A percentile compares a stretch with the other conserved stretches of the same genome.
Evolutionary conservation across 345 rosid species (phyloP).

Genomic region (Eucalyptus pumila): DNA sequence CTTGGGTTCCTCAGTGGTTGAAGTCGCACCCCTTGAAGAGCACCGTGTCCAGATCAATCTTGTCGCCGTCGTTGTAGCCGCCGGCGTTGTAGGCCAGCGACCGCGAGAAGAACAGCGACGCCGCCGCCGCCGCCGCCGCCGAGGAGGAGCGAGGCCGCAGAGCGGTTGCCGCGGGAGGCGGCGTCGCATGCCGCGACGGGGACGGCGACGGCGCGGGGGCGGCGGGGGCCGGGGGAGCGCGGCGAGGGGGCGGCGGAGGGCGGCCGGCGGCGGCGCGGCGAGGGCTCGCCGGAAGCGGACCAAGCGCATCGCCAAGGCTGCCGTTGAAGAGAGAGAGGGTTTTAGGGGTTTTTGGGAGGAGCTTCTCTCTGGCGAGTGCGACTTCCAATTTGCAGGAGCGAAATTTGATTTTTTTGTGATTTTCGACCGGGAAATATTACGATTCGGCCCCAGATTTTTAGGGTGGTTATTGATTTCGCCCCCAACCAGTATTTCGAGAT

Average conservation of each 20-base stretch:
- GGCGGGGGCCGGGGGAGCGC: not conserved
- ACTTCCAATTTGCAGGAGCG: not conserved
- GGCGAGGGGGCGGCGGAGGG: slow-evolving; percentile 12
- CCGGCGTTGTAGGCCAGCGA: slow-evolving; percentile 6
- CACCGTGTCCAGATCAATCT: slow-evolving; percentile 57
- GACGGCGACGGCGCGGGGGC: not conserved
- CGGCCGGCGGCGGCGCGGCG: not conserved
- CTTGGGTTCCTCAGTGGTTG: slow-evolving; percentile 55
- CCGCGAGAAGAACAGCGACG: slow-evolving; percentile 9
- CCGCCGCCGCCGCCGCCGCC: not conserved
- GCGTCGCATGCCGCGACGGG: not conserved
- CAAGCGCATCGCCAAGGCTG: slow-evolving; percentile 23
- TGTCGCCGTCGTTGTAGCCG: slow-evolving; percentile 40
- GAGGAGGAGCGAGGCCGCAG: not conserved
- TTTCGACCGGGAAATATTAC: not conserved
- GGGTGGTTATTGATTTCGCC: not conserved
- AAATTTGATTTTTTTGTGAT: not conserved
- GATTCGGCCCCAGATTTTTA: not conserved
- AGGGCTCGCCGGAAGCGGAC: slow-evolving; percentile 57
- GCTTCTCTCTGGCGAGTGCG: not conserved
- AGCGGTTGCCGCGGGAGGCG: not conserved
- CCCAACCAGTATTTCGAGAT: not conserved
- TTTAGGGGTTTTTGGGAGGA: not conserved
- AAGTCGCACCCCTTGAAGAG: slow-evolving; percentile 84
- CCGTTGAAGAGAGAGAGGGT: not conserved